A percentile compares a stretch with the other conserved stretches of the same genome.
phyloP scores from a whole-genome alignment of 768 basidiomycete species.

The Leccinum rimulosum region DNA sequence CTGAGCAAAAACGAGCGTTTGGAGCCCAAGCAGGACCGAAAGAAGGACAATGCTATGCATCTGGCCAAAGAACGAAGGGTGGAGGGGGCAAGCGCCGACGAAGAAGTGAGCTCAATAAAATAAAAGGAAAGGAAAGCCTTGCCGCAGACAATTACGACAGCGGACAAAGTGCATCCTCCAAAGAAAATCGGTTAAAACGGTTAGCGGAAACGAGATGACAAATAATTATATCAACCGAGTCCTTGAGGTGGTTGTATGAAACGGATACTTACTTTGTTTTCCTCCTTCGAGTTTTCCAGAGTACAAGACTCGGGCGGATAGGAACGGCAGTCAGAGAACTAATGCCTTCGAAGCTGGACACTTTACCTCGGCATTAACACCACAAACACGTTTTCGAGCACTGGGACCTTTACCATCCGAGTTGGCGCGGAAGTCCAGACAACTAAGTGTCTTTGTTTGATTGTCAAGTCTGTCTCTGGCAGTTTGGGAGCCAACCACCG shows the following conservation, averaged over 20 bases:
- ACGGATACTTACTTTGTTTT: not conserved
- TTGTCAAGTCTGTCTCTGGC: not conserved
- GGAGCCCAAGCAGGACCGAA: not conserved
- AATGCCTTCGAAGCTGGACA: too few species aligned
- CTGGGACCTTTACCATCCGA: not conserved
- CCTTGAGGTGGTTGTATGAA: not conserved
- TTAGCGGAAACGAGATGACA: not conserved
- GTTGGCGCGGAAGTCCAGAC: not conserved
- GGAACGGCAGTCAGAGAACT: too few species aligned
- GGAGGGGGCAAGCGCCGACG: not conserved
- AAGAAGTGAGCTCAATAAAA: not conserved
- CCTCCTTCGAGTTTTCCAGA: too few species aligned
- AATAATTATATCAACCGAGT: not conserved
- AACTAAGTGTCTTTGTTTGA: not conserved
- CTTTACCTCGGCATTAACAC: too few species aligned
- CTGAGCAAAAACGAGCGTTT: not conserved
- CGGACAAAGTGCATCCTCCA: not conserved
- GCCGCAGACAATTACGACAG: not conserved
- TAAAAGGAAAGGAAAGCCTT: not conserved
- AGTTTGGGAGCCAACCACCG: not conserved
- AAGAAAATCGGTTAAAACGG: not conserved
- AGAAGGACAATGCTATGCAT: not conserved
- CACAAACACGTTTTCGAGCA: too few species aligned
- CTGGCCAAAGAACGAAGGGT: not conserved
- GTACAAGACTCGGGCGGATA: too few species aligned